phyloP scores from a whole-genome alignment of 2,329 filamentous ascomycete species.

The Graphium sp. region DNA sequence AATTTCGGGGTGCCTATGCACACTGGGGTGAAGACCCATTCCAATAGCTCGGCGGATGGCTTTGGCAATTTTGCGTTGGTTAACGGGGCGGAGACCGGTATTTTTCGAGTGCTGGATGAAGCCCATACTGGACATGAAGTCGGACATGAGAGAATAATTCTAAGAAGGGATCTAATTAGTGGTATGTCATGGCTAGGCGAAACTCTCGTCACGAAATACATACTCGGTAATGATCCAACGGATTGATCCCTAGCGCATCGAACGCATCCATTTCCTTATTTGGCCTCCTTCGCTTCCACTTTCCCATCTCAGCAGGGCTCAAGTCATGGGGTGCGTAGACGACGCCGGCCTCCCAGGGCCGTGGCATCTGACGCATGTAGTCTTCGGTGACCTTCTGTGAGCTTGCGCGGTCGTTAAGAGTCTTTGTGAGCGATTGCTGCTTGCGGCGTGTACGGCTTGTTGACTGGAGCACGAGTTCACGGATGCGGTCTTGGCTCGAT shows the following conservation, averaged over 20 bases:
- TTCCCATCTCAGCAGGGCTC: slow-evolving; percentile 58
- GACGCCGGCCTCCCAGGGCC: slow-evolving; percentile 63
- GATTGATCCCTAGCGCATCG: slow-evolving; percentile 64
- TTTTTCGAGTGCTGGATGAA: slow-evolving; percentile 62
- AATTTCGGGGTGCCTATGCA: slow-evolving; percentile 77
- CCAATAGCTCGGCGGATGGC: slow-evolving; percentile 80
- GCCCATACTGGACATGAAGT: slow-evolving; percentile 73
- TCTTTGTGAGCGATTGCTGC: no score
- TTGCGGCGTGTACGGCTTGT: no score
- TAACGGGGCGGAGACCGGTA: slow-evolving; percentile 71
- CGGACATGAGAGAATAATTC: slow-evolving; percentile 87
- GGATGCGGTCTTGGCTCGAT: no score
- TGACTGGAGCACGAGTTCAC: no score
- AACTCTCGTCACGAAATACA: slow-evolving; percentile 11
- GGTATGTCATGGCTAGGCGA: not conserved
- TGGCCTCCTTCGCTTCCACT: slow-evolving; percentile 51
- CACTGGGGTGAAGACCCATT: slow-evolving; percentile 79
- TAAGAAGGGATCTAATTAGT: slow-evolving; percentile 16
- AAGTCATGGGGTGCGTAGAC: slow-evolving; percentile 86
- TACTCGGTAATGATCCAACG: slow-evolving; percentile 77
- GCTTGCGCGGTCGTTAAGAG: no score
- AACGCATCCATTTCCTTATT: slow-evolving; percentile 52
- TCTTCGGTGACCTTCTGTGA: slow-evolving; percentile 24
- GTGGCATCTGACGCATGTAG: slow-evolving; percentile 46
- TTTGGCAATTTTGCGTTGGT: slow-evolving; percentile 87